Evolutionary conservation across 805 yeast species (phyloP).

Genomic region (Candida pseudofarinosa): DNA sequence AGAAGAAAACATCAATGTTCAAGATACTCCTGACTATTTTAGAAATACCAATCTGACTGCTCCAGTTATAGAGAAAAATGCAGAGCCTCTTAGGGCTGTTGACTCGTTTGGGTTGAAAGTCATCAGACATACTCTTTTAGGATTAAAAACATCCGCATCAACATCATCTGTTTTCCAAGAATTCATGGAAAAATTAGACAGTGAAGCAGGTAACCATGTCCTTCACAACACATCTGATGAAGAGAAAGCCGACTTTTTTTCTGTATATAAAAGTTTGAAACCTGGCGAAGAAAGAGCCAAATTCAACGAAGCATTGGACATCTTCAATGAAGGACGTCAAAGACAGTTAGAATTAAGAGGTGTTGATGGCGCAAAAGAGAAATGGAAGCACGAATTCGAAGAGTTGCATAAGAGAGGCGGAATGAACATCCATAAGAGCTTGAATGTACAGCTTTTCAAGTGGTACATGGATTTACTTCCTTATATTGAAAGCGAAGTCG

Average conservation of each 20-base stretch:
- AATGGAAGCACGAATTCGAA: constrained; percentile 84
- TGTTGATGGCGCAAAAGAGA: constrained; percentile 77
- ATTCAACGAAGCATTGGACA: constrained; percentile 67
- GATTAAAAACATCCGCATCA: constrained; percentile 25
- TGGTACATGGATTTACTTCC: constrained; percentile 82
- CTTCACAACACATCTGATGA: constrained; percentile 29
- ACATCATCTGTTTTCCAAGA: constrained; percentile 17
- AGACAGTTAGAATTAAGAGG: constrained; percentile 71
- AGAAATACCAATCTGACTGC: constrained; percentile 21
- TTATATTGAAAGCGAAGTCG: constrained; percentile 61
- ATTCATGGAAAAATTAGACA: constrained; percentile 24
- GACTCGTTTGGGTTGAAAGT: constrained; percentile 75
- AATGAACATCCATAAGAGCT: constrained; percentile 48
- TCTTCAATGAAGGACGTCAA: constrained; percentile 74
- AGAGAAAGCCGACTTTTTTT: constrained; percentile 59
- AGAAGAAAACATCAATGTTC: constrained; percentile 6
- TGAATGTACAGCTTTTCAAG: constrained; percentile 73
- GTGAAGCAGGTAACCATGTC: constrained; percentile 21
- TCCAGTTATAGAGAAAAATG: constrained; percentile 48
- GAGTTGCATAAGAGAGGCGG: constrained; percentile 58
- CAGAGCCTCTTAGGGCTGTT: constrained; percentile 57
- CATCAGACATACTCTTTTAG: constrained; percentile 67
- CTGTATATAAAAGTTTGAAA: constrained; percentile 51
- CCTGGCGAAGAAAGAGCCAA: constrained; percentile 38
- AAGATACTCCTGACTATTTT: constrained; percentile 31